Base-by-base conservation (phyloP, 1,139 yeast genomes). In the Lodderomyces margitis region DNA sequence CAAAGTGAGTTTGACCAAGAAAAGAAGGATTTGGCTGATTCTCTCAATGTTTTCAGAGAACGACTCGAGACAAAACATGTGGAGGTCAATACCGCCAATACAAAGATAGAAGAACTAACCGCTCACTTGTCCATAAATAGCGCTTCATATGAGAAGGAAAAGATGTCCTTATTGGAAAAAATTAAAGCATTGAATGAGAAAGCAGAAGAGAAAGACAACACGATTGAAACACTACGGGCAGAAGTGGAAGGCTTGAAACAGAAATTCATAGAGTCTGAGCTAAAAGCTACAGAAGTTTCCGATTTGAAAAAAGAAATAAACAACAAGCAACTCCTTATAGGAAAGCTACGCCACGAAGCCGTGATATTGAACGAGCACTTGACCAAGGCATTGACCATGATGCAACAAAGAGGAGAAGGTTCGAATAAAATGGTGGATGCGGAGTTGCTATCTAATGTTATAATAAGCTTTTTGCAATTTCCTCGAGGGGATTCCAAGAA, bases 401-500 rank as follows among this genome's bases (percentile, higher is more conserved):
- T 91, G 61, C 80, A 92, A 45, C 89, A 89, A 55, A 62, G 64
- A 34, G 81, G 81, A 44, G 79, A 87, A 5, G 61, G 68, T 39
- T 89, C 86, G 43, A 61, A 67, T 36, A 89, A 85, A 44, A 74
- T 83, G 6, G 88, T 91, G 1, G 98, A 91, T 58, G 84, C 86
- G 56, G 95, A 89, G 59, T 75, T 92, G 45, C 81, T 94, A 4
- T 84, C 97, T 2, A 92, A 92, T 58, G 73, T 94, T 44, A 67
- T 92, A 39, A 77, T 94, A 19, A 87, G 95, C 39, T 92, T 91
- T 63, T 74, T 92, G 14, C 85, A 84, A 39, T 74, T 92, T 30
- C 97, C 96, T 6, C 72, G 98, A 47, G 96, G 95, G 1, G 99
- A 92, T 58, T 78, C 96, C 11, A 92, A 91, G 62, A 88, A 92